Evolutionary conservation across 108 stramenopile genomes (phyloP), one percentile per base, ranked within the genome.

Genomic region (Pseudonitzschia pungens): DNA sequence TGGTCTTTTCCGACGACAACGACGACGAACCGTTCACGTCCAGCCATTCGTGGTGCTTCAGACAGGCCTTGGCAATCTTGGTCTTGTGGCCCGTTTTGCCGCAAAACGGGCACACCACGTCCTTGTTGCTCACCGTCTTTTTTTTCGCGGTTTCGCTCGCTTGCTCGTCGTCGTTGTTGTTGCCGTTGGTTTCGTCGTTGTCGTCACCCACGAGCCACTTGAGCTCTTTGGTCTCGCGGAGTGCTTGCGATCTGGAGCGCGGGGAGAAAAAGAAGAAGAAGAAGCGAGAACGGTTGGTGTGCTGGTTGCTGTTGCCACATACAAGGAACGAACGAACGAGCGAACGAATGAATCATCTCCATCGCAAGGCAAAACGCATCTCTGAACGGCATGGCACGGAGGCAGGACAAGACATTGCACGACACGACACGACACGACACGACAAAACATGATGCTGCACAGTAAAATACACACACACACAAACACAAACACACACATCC

Each of bases 211-310:
- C 54, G 21, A 77, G 42, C 77, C 77, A 77, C 54, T 77, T 77
- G 21, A 77, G 77, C 20, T 60, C 70, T 36, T 77, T 77, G 1
- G 77, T 77, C 31, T 77, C 77, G 6, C 77, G 77, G 26, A 77
- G 54, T 21, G 77, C 77, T 45, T 77, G 77, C 29, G 64, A 66
- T 11, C 60, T 62, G 50, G n/a, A 7, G 50, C 9, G 10, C 50
- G 50, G 50, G 3, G 50, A 51, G 6, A 16, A 1, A 51, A 16
- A 1, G 10, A 4, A 3, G 6, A 9, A 51, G 50, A 51, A 51
- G 6, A 10, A 51, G 10, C n/a, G 50, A 51, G n/a, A n/a, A n/a
- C n/a, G n/a, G n/a, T n/a, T n/a, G n/a, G n/a, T n/a, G n/a, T n/a
- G n/a, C n/a, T n/a, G n/a, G n/a, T n/a, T n/a, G n/a, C n/a, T n/a